Evolutionary conservation across 768 basidiomycete species (phyloP).

Genomic region (Lactarius vividus): DNA sequence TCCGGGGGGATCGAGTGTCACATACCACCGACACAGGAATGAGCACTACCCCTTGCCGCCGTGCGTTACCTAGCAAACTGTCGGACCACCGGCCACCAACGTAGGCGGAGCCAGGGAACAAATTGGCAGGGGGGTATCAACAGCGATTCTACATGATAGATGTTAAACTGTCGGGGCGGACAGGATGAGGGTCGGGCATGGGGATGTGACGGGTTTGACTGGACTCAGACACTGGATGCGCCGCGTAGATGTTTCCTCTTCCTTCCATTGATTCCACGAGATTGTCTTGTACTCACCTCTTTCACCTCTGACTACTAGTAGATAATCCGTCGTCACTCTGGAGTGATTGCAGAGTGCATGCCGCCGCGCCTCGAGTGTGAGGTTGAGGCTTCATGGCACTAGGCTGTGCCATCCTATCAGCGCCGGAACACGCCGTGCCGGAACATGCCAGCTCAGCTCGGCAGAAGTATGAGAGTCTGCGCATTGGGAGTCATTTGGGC

Average conservation of each 20-base stretch:
- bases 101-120: background rate
- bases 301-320: background rate
- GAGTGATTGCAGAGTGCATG: background rate
- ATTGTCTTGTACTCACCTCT: background rate
- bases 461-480: no score
- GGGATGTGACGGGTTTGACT: no score
- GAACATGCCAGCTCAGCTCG: no score
- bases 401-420: constrained; percentile 1
- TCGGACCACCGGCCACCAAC: background rate
- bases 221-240: no score
- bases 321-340: background rate
- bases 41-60: no score
- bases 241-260: background rate
- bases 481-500: background rate
- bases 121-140: background rate
- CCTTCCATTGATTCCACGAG: background rate
- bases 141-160: background rate
- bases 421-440: no score
- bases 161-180: background rate
- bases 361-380: background rate
- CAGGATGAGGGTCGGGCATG: background rate
- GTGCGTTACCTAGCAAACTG: background rate
- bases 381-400: constrained; percentile 4
- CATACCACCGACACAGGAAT: no score
- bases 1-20: no score